Evolutionary conservation across 331 rosid species (phyloP).

Genomic region (Malus hybrid): DNA sequence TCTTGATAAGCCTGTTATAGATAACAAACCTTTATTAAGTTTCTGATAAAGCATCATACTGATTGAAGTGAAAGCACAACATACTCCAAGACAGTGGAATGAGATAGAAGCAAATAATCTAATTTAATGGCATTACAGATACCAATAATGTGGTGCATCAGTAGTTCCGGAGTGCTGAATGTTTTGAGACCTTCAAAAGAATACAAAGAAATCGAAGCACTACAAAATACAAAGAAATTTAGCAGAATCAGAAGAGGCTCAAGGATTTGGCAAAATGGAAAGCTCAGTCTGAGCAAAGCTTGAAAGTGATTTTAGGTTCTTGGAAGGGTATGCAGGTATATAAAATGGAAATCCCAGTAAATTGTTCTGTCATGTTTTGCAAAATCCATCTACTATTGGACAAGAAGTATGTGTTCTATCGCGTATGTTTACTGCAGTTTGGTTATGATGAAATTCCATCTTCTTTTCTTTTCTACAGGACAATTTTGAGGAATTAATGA

Average conservation of each 20-base stretch:
- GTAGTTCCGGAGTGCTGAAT: no score
- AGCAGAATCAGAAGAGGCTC: constrained; percentile 28
- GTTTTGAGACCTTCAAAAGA: no score
- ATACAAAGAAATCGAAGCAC: neutral
- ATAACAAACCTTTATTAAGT: no score
- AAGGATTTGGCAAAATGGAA: constrained; percentile 64
- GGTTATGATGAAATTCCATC: neutral
- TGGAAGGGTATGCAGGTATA: constrained; percentile 73
- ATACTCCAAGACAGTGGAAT: no score
- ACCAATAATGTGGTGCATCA: no score
- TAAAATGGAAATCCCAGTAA: neutral
- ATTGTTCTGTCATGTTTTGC: constrained; percentile 1
- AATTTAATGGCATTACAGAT: no score
- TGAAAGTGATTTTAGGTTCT: constrained; percentile 48
- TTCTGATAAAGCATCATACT: no score
- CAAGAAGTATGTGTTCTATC: neutral
- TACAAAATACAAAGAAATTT: no score
- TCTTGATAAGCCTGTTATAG: no score
- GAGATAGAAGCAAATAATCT: no score
- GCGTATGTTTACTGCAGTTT: neutral
- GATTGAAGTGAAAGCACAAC: no score
- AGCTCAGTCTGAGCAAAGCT: constrained; percentile 49
- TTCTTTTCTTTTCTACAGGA: constrained; percentile 42
- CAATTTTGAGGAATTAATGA: constrained; percentile 51
- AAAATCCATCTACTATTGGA: neutral